Conservation (phyloP, 495 filamentous ascomycete genomes). For the Neurospora hispaniola region DNA sequence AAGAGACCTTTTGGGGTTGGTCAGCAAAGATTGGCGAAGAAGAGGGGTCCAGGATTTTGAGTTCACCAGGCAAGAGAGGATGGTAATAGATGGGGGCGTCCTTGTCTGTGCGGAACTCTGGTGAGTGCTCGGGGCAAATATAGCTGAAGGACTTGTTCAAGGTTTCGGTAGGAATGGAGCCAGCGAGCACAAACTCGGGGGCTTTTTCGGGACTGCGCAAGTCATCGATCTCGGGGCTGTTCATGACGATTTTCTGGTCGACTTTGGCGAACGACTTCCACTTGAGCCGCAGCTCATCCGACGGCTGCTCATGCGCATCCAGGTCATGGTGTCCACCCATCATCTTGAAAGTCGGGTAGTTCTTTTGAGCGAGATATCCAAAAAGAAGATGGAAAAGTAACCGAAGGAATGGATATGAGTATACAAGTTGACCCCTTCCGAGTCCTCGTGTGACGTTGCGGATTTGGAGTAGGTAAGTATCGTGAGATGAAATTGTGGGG, state of each 20-base stretch:
- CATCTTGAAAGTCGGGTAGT: conserved; percentile 13
- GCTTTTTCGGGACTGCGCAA: conserved; percentile 18
- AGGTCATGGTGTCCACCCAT: conserved; percentile 37
- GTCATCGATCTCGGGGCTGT: conserved; percentile 34
- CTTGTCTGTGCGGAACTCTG: conserved; percentile 11
- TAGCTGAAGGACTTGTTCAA: conserved; percentile 29
- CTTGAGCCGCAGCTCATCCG: conserved; percentile 47
- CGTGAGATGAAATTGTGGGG: not conserved
- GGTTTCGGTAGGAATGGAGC: conserved; percentile 23
- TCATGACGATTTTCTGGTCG: conserved; percentile 29
- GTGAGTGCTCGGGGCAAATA: conserved; percentile 13
- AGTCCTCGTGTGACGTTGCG: not conserved
- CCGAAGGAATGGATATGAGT: no score
- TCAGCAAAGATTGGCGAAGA: not conserved
- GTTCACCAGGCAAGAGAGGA: conserved; percentile 29
- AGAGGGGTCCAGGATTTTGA: not conserved
- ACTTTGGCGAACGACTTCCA: conserved; percentile 47
- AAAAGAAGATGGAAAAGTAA: no score
- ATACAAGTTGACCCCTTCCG: no score
- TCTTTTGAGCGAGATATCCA: not conserved
- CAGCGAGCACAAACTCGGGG: conserved; percentile 24
- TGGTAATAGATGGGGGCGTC: conserved; percentile 27
- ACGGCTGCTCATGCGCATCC: conserved; percentile 61
- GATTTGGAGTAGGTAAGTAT: not conserved
- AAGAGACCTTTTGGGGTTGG: conserved; percentile 47